A percentile compares a stretch with the other conserved stretches of the same genome.
These are phyloP conservation scores for Starmerella asiatica DNA, from an alignment of 805 yeast species.

Conservation along the genomic window DNA sequence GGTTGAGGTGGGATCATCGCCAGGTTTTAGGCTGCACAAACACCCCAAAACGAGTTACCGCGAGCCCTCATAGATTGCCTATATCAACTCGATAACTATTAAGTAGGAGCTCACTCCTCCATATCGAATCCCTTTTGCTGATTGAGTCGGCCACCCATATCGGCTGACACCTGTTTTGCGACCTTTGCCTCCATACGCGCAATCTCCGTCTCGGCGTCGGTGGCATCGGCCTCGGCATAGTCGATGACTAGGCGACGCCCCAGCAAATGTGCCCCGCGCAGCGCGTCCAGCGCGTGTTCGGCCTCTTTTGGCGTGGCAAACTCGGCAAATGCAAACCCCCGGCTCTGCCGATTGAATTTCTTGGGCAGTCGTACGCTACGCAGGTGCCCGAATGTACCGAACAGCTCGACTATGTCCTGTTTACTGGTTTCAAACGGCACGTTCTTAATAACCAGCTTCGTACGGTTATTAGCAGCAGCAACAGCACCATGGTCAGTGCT, in stretches of 20 bases:
- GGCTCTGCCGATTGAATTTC: slow-evolving; percentile 85
- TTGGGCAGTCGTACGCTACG: slow-evolving; percentile 92
- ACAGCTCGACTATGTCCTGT: slow-evolving; percentile 81
- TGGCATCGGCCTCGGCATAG: slow-evolving; percentile 72
- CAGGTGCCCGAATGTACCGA: slow-evolving; percentile 87
- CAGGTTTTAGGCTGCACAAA: no score
- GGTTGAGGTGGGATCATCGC: no score
- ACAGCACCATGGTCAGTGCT: slow-evolving; percentile 20
- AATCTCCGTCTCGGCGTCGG: slow-evolving; percentile 78
- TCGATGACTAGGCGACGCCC: slow-evolving; percentile 92
- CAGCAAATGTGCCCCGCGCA: slow-evolving; percentile 89
- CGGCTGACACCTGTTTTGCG: slow-evolving; percentile 61
- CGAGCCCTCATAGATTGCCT: no score
- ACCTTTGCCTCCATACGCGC: slow-evolving; percentile 82
- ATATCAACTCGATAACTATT: no score
- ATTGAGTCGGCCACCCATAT: slow-evolving; percentile 54
- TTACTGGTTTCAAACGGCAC: slow-evolving; percentile 92
- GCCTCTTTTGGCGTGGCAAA: slow-evolving; percentile 80
- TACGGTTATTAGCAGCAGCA: slow-evolving; percentile 14
- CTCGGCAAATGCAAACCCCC: slow-evolving; percentile 98
- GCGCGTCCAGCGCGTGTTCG: slow-evolving; percentile 80
- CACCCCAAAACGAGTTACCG: no score
- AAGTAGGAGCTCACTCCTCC: slow-evolving; percentile 32
- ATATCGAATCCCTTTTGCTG: slow-evolving; percentile 48
- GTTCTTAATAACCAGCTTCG: slow-evolving; percentile 84